A percentile compares a stretch with the other conserved stretches of the same genome.
Conservation (phyloP, 2,329 filamentous ascomycete species). For the Botrytis deweyae region DNA sequence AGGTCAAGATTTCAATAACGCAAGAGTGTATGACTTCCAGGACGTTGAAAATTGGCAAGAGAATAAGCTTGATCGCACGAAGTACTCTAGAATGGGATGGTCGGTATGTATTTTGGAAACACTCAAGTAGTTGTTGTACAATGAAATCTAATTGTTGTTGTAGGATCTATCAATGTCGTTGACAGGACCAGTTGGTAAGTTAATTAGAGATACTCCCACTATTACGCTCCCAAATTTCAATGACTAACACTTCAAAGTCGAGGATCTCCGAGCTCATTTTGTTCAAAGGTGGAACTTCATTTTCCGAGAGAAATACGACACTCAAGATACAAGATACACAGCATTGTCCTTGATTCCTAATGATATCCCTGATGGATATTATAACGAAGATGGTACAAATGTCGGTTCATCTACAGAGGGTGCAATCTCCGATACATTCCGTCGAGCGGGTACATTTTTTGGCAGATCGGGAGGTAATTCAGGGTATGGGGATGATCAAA, state of each 20-base stretch:
- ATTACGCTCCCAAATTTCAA: constrained; percentile 40
- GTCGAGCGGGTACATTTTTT: constrained; percentile 11
- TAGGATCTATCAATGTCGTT: constrained; percentile 74
- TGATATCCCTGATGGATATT: constrained; percentile 34
- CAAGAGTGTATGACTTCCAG: constrained; percentile 76
- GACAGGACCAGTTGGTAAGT: constrained; percentile 50
- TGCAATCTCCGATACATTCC: constrained; percentile 19
- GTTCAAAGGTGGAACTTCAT: constrained; percentile 91
- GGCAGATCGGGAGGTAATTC: neutral
- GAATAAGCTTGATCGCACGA: constrained; percentile 80
- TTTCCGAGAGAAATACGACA: constrained; percentile 73
- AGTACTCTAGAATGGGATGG: constrained; percentile 88
- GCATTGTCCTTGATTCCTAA: constrained; percentile 26
- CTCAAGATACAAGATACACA: constrained; percentile 48
- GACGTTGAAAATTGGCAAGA: constrained; percentile 75
- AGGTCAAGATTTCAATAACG: constrained; percentile 92
- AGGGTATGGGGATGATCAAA: constrained; percentile 50
- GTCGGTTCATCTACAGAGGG: constrained; percentile 15
- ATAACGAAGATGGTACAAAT: constrained; percentile 31
- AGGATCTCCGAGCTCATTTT: constrained; percentile 76
- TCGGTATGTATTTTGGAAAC: constrained; percentile 43
- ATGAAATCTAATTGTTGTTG: neutral
- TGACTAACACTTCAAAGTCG: constrained; percentile 48
- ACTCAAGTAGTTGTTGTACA: neutral
- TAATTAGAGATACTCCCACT: neutral